Base-by-base conservation (phyloP, 495 filamentous ascomycete genomes). In the Cercophora sp. region DNA sequence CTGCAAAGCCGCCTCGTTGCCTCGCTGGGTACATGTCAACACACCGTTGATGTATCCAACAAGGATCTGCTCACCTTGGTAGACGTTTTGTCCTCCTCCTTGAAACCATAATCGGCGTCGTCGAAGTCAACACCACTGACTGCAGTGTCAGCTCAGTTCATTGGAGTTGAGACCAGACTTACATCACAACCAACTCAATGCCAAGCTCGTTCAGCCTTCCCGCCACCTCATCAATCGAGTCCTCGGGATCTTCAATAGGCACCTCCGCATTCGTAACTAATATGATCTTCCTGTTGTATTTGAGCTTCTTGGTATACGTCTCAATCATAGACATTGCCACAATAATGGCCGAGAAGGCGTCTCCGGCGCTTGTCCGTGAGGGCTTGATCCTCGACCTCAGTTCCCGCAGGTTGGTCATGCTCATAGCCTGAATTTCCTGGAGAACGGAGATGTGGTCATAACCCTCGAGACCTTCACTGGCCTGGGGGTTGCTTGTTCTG, bases 41-140 rank as follows among this genome's bases (percentile, higher is more conserved):
- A 42, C 16, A n/a, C 1, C 10, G 2, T 6, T 11, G 11, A 9
- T 2, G 22, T 4, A 2, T 5, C 3, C 19, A n/a, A 26, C 18
- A 10, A 6, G 16, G 25, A 40, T 1, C n/a, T 34, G 20, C 37
- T 25, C 57, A 84, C 80, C 77, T 96, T 96, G 49, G 64, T 53
- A 2, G 59, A 51, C 43, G 81, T 73, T 67, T 99, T 99, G 58
- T 87, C 82, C 67, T 99, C 92, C 73, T 99, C 92, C 66, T 92
- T 94, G 61, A 88, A 86, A 23, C 91, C 91, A 61, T 83, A 96
- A 25, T 96, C 91, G 3, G 83, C 63, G 70, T 96, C 94, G 58
- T 99, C 91, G 65, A 97, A 97, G 69, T 99, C 93, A 22, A 91
- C 79, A 5, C 93, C 93, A 46, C 90, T 95, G 39, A 31, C 10